Base-by-base conservation (phyloP, 495 filamentous ascomycete species). In the Neurospora cerealis region DNA sequence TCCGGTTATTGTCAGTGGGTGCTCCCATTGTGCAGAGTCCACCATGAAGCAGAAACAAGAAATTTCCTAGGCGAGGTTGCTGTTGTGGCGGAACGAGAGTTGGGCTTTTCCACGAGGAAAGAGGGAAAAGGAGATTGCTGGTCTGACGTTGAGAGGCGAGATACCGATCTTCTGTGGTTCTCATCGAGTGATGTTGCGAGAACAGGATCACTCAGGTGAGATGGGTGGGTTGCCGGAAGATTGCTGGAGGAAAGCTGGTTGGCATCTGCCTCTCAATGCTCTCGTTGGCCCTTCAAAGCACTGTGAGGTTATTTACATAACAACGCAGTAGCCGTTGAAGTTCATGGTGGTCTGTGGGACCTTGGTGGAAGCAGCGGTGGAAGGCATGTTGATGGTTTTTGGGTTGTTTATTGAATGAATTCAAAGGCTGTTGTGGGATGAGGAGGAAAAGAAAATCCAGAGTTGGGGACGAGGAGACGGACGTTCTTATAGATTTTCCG, bases 331-430 rank as follows among this genome's bases (percentile, higher is more conserved):
- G 77, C 72, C 74, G 76, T 74, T 74, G 76, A 78, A 75, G 78
- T 77, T 76, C 73, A 73, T 77, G 77, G 77, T 73, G 74, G 78
- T 78, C 79, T 80, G 73, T 73, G 79, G 80, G 69, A 75, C 74
- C 74, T 78, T 75, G 74, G 72, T 74, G 72, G 77, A 72, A 73
- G 79, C 72, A 69, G 76, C 73, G 77, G 75, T 77, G 77, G 80
- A 80, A 80, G 79, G 79, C 80, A 82, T 82, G 70, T 82, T 82
- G 80, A 77, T 75, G 42, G 79, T 72, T 78, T n/a, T 71, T 69
- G 71, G 38, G 46, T 76, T 71, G 70, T 74, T 74, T 73, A 41
- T 69, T 73, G 73, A 62, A 69, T 69, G 70, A 69, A 72, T 75
- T 72, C 66, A 46, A 44, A 72, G 62, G 44, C 37, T 54, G 69